Percentiles rank a stretch among this genome's conserved stretches.
Evolutionary conservation across 768 basidiomycete species (phyloP).

Genomic region (Podaxis sp.): DNA sequence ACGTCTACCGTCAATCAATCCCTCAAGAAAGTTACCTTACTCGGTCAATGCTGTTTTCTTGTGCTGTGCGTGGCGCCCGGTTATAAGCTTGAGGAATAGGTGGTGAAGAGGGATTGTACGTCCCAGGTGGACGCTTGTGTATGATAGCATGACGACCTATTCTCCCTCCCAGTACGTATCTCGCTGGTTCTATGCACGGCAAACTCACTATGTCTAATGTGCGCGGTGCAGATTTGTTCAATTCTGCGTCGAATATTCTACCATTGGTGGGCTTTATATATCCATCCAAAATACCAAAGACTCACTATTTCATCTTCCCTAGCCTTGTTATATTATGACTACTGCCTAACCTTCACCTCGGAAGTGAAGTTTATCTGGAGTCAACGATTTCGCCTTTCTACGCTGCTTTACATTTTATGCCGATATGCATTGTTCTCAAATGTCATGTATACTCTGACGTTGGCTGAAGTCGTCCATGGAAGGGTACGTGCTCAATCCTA

Average conservation of each 20-base stretch:
- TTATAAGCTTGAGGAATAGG: neutral
- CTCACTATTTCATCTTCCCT: neutral
- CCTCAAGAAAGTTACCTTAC: neutral
- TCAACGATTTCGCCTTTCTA: neutral
- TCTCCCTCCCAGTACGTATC: neutral
- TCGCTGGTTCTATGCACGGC: neutral
- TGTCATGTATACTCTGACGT: neutral
- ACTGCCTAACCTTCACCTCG: neutral
- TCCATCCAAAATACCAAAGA: neutral
- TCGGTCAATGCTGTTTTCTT: neutral
- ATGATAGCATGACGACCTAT: neutral
- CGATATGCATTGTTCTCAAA: slow-evolving; percentile 6
- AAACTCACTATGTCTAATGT: neutral
- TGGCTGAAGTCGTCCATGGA: slow-evolving; percentile 2
- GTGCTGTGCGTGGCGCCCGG: neutral
- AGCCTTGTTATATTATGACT: slow-evolving; percentile 2
- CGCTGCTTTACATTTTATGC: slow-evolving; percentile 1
- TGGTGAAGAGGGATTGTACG: neutral
- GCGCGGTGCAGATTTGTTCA: neutral
- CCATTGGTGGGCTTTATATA: neutral
- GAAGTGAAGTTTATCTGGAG: slow-evolving; percentile 2
- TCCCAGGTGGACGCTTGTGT: neutral
- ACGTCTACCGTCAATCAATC: neutral
- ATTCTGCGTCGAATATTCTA: slow-evolving; percentile 8
- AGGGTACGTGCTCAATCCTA: neutral